Conservation (phyloP, 2,329 filamentous ascomycete genomes). For the Penicillium vulpinum region DNA sequence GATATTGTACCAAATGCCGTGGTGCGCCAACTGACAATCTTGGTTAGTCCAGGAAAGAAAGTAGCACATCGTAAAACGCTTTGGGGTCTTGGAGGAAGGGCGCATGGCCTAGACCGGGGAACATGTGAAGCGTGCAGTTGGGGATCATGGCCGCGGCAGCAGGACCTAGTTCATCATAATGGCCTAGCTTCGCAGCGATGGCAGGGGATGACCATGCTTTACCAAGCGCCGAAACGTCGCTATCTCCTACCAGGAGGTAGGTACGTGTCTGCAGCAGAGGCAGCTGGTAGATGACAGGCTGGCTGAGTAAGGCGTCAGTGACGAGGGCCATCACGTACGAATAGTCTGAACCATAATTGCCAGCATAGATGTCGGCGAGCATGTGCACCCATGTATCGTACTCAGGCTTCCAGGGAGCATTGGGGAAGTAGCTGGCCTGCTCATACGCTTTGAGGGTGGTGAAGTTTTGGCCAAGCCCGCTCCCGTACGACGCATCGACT, state of each 20-base stretch:
- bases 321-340: slow-evolving; percentile 17
- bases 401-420: slow-evolving; percentile 12
- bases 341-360: slow-evolving; percentile 11
- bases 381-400: slow-evolving; percentile 17
- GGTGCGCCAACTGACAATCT: not conserved
- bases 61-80: slow-evolving; percentile 8
- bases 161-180: slow-evolving; percentile 12
- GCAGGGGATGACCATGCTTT: slow-evolving; percentile 10
- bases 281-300: slow-evolving; percentile 15
- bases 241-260: slow-evolving; percentile 16
- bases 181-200: slow-evolving; percentile 9
- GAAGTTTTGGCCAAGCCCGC: slow-evolving; percentile 12
- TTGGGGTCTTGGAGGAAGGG: slow-evolving; percentile 18
- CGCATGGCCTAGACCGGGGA: slow-evolving; percentile 16
- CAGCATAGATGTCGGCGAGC: slow-evolving; percentile 15
- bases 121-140: slow-evolving; percentile 15
- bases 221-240: slow-evolving; percentile 13
- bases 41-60: slow-evolving; percentile 4
- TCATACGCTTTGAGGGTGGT: slow-evolving; percentile 15
- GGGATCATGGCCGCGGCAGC: slow-evolving; percentile 15
- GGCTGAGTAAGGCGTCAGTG: slow-evolving; percentile 13
- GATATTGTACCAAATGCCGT: not conserved
- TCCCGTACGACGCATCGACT: slow-evolving; percentile 8
- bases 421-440: slow-evolving; percentile 14
- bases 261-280: slow-evolving; percentile 14